These are phyloP conservation scores for Actinomortierella ambigua DNA, from an alignment of 371 early-diverging fungal species.

Conservation along the genomic window DNA sequence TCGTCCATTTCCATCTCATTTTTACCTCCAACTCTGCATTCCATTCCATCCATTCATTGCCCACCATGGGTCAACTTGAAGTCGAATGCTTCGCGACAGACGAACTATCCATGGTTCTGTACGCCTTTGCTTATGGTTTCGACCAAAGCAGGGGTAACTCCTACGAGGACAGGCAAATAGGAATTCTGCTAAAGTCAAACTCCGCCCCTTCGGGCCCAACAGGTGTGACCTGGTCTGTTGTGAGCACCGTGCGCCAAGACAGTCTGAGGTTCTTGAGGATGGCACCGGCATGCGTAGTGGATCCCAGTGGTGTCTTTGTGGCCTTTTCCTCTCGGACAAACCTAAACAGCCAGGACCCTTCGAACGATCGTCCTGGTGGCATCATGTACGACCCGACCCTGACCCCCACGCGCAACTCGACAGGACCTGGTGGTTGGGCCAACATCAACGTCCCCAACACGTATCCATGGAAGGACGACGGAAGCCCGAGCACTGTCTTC, in stretches of 20 bases:
- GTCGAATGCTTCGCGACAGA: no score
- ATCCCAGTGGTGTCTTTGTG: slow-evolving; percentile 11
- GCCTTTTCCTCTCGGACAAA: slow-evolving; percentile 1
- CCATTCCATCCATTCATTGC: no score
- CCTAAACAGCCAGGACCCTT: no score
- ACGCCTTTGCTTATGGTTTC: no score
- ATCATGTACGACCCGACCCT: slow-evolving; percentile 12
- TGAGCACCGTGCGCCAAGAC: slow-evolving; percentile 6
- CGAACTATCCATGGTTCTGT: no score
- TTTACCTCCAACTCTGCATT: no score
- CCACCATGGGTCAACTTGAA: no score
- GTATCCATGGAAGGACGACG: slow-evolving; percentile 4
- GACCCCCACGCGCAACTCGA: slow-evolving; percentile 4
- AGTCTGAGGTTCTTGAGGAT: no score
- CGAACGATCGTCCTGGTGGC: slow-evolving; percentile 10
- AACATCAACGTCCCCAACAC: slow-evolving; percentile 7
- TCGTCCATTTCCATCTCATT: no score
- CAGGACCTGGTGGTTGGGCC: slow-evolving; percentile 16
- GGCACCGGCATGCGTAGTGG: background rate
- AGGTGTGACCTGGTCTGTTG: slow-evolving; percentile 8
- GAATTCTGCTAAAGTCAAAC: slow-evolving; percentile 10
- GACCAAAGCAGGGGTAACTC: no score
- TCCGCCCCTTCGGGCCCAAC: slow-evolving; percentile 7
- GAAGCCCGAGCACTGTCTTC: background rate
- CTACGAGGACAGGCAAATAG: background rate